Percentiles rank a stretch among this genome's conserved stretches.
Conservation (phyloP, 129 eudicot genomes). For the Sambucus nigra region DNA sequence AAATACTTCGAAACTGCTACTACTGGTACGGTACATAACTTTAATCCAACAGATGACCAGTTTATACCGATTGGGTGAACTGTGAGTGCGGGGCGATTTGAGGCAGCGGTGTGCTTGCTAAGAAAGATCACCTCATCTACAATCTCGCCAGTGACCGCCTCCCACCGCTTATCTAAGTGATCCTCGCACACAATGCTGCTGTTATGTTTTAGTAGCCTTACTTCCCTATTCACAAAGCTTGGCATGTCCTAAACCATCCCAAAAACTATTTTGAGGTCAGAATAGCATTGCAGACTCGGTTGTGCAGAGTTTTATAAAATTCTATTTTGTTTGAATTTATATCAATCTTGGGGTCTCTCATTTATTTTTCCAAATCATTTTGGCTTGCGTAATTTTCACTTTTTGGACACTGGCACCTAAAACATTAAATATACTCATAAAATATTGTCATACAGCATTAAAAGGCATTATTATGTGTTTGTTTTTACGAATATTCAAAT, state of each 20-base stretch:
- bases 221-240: conserved; percentile 56
- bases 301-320: background rate
- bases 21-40: background rate
- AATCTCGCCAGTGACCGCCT: conserved; percentile 53
- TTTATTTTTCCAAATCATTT: too few species aligned
- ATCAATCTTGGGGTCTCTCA: too few species aligned
- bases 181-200: conserved; percentile 56
- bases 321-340: too few species aligned
- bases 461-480: too few species aligned
- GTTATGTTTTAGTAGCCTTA: conserved; percentile 70
- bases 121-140: conserved; percentile 79
- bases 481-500: too few species aligned
- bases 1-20: conserved; percentile 1
- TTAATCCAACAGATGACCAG: background rate
- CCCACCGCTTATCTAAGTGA: conserved; percentile 79
- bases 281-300: background rate
- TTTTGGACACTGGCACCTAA: too few species aligned
- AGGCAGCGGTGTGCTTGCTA: conserved; percentile 72
- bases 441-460: too few species aligned
- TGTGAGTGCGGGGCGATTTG: conserved; percentile 85
- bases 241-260: conserved; percentile 38
- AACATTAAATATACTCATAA: too few species aligned
- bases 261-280: background rate
- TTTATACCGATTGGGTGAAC: conserved; percentile 86
- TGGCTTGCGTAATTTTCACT: too few species aligned